A percentile compares a stretch with the other conserved stretches of the same genome.
phyloP scores from a whole-genome alignment of 345 rosid genomes.

The Acer saccharum region DNA sequence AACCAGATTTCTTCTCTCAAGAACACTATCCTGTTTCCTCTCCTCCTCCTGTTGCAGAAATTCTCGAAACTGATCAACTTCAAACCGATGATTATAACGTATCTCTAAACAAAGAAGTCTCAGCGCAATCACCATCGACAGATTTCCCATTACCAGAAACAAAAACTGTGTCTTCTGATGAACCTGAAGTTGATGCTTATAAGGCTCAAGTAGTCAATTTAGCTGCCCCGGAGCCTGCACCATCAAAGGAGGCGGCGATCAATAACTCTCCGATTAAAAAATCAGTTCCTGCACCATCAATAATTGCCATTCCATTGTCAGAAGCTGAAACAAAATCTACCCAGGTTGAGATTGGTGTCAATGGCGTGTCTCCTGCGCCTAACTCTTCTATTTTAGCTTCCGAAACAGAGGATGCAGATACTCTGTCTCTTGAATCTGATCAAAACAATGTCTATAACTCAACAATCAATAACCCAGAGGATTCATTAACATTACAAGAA shows the following conservation, averaged over 20 bases:
- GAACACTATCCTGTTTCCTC: neutral
- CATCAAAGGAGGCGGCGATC: neutral
- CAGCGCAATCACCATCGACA: neutral
- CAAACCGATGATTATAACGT: neutral
- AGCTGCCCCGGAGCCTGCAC: neutral
- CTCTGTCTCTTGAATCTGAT: neutral
- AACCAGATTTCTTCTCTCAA: neutral
- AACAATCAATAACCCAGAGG: neutral
- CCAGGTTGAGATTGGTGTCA: neutral
- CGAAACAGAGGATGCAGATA: neutral
- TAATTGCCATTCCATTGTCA: neutral
- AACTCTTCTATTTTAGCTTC: neutral
- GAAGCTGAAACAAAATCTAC: neutral
- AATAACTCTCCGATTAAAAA: neutral
- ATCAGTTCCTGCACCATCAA: neutral
- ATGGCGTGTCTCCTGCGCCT: neutral
- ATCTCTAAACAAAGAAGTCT: neutral
- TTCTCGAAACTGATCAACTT: neutral
- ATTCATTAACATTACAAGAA: neutral
- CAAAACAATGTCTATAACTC: conserved; percentile 1
- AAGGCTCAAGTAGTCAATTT: neutral
- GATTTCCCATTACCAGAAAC: no score
- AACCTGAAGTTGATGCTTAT: no score
- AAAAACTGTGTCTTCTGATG: no score
- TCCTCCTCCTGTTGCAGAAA: neutral